Base-by-base conservation (phyloP, 2,329 filamentous ascomycete species). In the Tolypocladium ophioglossoides region DNA sequence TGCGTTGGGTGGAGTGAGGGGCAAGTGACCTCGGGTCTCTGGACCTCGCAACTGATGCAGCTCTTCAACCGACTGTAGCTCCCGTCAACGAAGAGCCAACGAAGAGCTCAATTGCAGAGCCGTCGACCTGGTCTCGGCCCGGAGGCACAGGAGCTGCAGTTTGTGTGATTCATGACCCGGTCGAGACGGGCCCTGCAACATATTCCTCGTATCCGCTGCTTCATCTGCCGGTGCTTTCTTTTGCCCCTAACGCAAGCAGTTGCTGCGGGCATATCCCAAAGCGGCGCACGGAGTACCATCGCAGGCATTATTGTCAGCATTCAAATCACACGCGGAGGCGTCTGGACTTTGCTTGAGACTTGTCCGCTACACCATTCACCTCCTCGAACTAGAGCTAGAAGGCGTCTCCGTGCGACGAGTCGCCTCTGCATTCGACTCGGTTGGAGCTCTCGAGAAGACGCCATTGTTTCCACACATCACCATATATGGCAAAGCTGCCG, bases 1-100 rank as follows among this genome's bases (percentile, higher is more conserved):
- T 52, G 57, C 39, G 52, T 41, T 48, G 41, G 54, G 37, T 51
- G 22, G 38, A 53, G 35, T 53, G 57, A 59, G 57, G 57, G 56
- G 57, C 57, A 59, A 59, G 52, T 52, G 57, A 20, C 44, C 44
- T 34, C 27, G 16, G 27, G 3, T 34, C 44, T 18, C 51, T 44
- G 51, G 22, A 18, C 39, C 34, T 55, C 44, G 27, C 22, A 12
- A 22, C 46, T 50, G 30, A 32, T 30, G 44, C 24, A 16, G 18
- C 44, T 32, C 27, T 14, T 20, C 44, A n/a, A 20, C 5, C 44
- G 5, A 20, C 4, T 10, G 20, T 20, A 24, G 40, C 40, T 44
- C 6, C 10, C 10, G 3, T 18, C 27, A 20, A 48, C 44, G 16
- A 30, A 47, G 24, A 9, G 3, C 27, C 27, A 20, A 48, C 44